phyloP scores from a whole-genome alignment of 139 green algal genomes.

The Nannochloris sp. region DNA sequence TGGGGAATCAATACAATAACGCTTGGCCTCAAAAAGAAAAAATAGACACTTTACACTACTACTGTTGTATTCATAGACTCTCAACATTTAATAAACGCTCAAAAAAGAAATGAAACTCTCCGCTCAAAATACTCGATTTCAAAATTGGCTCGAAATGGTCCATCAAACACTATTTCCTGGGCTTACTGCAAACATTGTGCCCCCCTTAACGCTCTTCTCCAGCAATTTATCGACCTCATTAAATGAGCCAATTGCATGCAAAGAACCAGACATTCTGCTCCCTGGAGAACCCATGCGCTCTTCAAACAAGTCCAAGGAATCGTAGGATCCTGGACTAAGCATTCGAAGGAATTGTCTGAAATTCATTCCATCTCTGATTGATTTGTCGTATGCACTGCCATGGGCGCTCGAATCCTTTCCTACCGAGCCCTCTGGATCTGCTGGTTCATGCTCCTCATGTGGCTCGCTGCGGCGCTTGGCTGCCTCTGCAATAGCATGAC shows the following conservation, averaged over 20 bases:
- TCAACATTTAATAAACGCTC: background rate
- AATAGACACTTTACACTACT: slow-evolving; percentile 7
- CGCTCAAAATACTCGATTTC: background rate
- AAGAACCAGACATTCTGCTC: background rate
- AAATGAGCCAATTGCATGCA: background rate
- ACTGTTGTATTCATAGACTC: no score
- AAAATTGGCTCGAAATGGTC: background rate
- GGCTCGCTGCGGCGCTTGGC: slow-evolving; percentile 3
- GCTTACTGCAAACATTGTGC: background rate
- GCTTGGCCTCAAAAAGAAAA: slow-evolving; percentile 9
- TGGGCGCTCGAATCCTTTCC: slow-evolving; percentile 4
- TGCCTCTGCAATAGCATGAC: slow-evolving; percentile 65
- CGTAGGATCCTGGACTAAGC: slow-evolving; percentile 26
- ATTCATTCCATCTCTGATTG: slow-evolving; percentile 30
- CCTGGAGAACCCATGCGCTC: slow-evolving; percentile 21
- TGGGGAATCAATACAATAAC: slow-evolving; percentile 43
- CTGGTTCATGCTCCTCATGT: slow-evolving; percentile 4
- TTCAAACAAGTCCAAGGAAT: slow-evolving; percentile 40
- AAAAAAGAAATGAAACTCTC: background rate
- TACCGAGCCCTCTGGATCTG: background rate
- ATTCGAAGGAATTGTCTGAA: slow-evolving; percentile 39
- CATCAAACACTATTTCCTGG: background rate
- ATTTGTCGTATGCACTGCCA: slow-evolving; percentile 12
- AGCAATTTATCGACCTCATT: slow-evolving; percentile 5
- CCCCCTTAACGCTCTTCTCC: slow-evolving; percentile 8